phyloP scores from a whole-genome alignment of 1,139 yeast genomes.

The Kurtzmaniella natalensis region DNA sequence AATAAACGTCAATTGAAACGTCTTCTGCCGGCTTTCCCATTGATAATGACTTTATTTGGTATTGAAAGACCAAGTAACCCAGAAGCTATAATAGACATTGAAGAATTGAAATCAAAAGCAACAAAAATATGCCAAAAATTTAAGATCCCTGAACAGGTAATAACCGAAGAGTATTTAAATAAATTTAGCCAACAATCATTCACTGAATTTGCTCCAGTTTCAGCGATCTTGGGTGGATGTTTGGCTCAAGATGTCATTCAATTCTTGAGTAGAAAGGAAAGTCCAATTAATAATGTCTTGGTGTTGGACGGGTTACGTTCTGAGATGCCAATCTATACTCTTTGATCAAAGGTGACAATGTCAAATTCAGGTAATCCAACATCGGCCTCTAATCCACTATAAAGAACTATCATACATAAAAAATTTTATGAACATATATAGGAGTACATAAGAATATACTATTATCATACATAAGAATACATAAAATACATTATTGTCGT shows the following conservation, averaged over 20 bases:
- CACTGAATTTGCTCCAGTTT: slow-evolving; percentile 76
- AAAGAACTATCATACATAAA: background rate
- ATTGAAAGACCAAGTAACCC: slow-evolving; percentile 24
- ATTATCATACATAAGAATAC: too few species aligned
- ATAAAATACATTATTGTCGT: background rate
- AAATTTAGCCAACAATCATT: slow-evolving; percentile 48
- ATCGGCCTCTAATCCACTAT: background rate
- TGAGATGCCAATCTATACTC: slow-evolving; percentile 71
- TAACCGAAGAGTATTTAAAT: slow-evolving; percentile 33
- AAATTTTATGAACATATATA: background rate
- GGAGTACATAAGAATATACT: background rate
- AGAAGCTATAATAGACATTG: slow-evolving; percentile 26
- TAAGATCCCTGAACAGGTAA: slow-evolving; percentile 33
- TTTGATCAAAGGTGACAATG: slow-evolving; percentile 18
- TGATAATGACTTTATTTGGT: slow-evolving; percentile 54
- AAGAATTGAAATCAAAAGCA: slow-evolving; percentile 25
- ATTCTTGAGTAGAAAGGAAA: slow-evolving; percentile 67
- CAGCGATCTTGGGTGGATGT: slow-evolving; percentile 88
- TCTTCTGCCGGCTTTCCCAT: slow-evolving; percentile 59
- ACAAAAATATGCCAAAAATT: slow-evolving; percentile 23
- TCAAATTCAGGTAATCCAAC: background rate
- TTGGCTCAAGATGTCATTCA: slow-evolving; percentile 90
- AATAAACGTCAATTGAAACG: slow-evolving; percentile 54
- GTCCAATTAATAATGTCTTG: slow-evolving; percentile 78
- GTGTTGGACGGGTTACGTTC: slow-evolving; percentile 67